Conservation (phyloP, 2,329 filamentous ascomycete genomes). For the Sporothrix euskadiensis region DNA sequence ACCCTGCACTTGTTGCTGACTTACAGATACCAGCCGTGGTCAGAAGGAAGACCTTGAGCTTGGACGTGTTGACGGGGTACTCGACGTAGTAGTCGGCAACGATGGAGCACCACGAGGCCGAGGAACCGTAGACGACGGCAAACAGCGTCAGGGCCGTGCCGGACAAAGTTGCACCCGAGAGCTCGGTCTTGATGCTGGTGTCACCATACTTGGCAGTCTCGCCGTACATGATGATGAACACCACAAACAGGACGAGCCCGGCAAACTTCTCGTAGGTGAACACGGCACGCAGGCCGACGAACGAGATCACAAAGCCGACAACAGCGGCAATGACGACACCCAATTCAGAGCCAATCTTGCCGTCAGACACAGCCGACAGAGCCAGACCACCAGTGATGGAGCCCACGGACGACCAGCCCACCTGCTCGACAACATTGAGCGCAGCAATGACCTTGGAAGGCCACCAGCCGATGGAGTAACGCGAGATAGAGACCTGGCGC, state of each 20-base stretch:
- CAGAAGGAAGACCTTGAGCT: constrained; percentile 50
- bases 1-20: constrained; percentile 10
- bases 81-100: constrained; percentile 50
- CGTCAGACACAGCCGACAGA: constrained; percentile 49
- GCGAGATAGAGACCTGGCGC: constrained; percentile 52
- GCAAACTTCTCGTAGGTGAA: constrained; percentile 54
- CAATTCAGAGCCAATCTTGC: constrained; percentile 50
- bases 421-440: constrained; percentile 52
- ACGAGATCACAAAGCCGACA: constrained; percentile 52
- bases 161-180: constrained; percentile 42
- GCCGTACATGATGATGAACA: constrained; percentile 53
- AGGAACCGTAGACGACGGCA: constrained; percentile 50
- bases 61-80: constrained; percentile 49
- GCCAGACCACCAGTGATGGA: constrained; percentile 54
- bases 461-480: constrained; percentile 54
- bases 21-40: constrained; percentile 48
- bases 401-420: constrained; percentile 54
- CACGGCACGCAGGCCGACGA: constrained; percentile 53
- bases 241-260: constrained; percentile 50
- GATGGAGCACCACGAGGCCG: constrained; percentile 52
- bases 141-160: constrained; percentile 47
- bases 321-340: constrained; percentile 56
- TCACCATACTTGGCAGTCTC: constrained; percentile 47
- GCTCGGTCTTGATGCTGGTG: constrained; percentile 40
- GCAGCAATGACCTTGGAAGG: constrained; percentile 52